Conservation (phyloP, 345 rosid species). For the Moricandia moricandioides region DNA sequence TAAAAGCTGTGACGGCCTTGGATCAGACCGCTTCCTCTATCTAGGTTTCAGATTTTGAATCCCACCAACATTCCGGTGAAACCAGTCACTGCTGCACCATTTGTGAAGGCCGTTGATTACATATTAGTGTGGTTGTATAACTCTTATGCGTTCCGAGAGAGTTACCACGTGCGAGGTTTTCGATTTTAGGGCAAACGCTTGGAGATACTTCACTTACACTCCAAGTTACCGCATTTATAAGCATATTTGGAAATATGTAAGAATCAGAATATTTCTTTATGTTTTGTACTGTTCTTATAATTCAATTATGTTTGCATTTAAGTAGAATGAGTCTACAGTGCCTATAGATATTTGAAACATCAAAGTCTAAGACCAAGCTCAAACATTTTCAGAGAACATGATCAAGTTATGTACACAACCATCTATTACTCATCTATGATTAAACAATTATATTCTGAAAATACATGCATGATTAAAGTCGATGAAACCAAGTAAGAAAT, state of each 20-base stretch:
- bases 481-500: neutral
- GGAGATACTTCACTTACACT: neutral
- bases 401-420: neutral
- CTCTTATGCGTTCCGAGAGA: too few species aligned
- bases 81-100: neutral
- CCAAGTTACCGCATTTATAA: neutral
- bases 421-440: neutral
- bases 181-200: neutral
- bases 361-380: neutral
- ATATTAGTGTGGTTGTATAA: neutral
- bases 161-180: slow-evolving; percentile 11
- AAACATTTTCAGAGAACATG: neutral
- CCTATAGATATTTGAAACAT: neutral
- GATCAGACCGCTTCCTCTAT: neutral
- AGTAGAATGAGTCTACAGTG: neutral
- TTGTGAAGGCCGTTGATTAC: neutral
- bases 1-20: slow-evolving; percentile 1
- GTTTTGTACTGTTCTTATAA: neutral
- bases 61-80: neutral
- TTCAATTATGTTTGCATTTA: neutral
- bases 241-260: neutral
- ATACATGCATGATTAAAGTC: neutral
- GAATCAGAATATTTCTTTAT: neutral
- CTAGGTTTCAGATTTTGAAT: slow-evolving; percentile 4
- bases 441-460: neutral